Percentiles rank a stretch among this genome's conserved stretches.
phyloP scores from a whole-genome alignment of 1,139 yeast species.

The Zygoascus meyerae region DNA sequence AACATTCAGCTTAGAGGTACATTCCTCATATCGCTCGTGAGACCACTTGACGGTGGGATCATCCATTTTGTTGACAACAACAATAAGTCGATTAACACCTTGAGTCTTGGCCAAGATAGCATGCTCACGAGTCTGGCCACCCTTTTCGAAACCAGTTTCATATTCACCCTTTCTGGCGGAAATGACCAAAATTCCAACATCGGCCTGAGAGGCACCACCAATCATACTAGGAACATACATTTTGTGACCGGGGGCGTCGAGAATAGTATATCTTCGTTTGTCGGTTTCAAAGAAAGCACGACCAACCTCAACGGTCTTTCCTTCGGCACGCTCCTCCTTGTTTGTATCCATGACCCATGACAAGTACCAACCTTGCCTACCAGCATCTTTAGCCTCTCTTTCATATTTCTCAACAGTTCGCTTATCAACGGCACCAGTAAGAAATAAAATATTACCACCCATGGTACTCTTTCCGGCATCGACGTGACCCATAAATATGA shows the following conservation, averaged over 20 bases:
- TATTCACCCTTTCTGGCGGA: conserved; percentile 99
- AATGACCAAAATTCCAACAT: conserved; percentile 92
- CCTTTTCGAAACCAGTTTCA: conserved; percentile 98
- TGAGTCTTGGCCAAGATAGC: conserved; percentile 96
- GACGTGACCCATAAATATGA: conserved; percentile 98
- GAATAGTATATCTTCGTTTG: conserved; percentile 92
- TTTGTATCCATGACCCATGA: conserved; percentile 99
- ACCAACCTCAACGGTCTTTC: conserved; percentile 98
- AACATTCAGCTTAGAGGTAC: conserved; percentile 70
- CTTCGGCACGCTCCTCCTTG: conserved; percentile 97
- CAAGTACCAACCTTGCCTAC: conserved; percentile 98
- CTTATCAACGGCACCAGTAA: conserved; percentile 96
- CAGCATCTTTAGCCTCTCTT: conserved; percentile 98
- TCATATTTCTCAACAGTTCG: conserved; percentile 99
- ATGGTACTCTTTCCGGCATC: conserved; percentile 99
- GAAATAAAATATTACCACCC: conserved; percentile 93
- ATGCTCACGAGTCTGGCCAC: conserved; percentile 99
- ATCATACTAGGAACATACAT: conserved; percentile 98
- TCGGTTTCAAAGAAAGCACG: conserved; percentile 97
- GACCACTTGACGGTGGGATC: conserved; percentile 97
- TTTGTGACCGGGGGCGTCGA: conserved; percentile 99
- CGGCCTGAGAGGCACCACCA: conserved; percentile 99
- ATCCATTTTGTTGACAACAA: conserved; percentile 97
- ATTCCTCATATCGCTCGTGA: conserved; percentile 91
- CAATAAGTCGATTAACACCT: conserved; percentile 90